A percentile compares a stretch with the other conserved stretches of the same genome.
Conservation (phyloP, 176 grass and related monocot genomes). For the Urochloa ruziziensis region DNA sequence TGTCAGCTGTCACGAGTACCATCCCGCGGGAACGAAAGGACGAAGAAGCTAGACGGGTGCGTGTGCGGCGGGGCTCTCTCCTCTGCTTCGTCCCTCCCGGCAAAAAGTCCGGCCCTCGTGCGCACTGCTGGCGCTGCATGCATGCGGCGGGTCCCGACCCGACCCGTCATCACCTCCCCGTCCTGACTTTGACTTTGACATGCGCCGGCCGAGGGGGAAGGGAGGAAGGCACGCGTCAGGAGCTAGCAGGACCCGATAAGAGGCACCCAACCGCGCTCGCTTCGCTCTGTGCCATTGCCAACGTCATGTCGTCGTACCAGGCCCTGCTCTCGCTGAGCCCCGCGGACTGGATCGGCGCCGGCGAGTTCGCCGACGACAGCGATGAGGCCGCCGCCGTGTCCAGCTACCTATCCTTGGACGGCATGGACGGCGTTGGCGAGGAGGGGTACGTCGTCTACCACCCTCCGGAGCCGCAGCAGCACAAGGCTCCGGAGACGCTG, state of each 20-base stretch:
- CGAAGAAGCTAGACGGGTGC: too few relatives aligned
- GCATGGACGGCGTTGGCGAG: not conserved
- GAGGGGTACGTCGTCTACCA: not conserved
- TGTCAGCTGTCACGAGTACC: too few relatives aligned
- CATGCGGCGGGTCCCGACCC: too few relatives aligned
- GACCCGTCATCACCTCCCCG: too few relatives aligned
- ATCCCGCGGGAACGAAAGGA: too few relatives aligned
- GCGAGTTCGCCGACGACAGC: not conserved
- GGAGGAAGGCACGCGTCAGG: too few relatives aligned
- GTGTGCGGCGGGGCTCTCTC: too few relatives aligned
- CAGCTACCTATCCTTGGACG: slow-evolving; percentile 34
- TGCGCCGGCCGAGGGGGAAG: not conserved
- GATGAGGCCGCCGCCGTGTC: not conserved
- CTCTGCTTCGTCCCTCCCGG: too few relatives aligned
- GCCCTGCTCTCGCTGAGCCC: slow-evolving; percentile 2
- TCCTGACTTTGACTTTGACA: not conserved
- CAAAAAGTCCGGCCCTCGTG: too few relatives aligned
- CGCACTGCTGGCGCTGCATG: too few relatives aligned
- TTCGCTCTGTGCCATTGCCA: not conserved
- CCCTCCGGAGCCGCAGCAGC: not conserved
- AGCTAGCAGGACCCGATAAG: not conserved
- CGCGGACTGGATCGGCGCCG: not conserved
- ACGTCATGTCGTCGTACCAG: slow-evolving; percentile 31
- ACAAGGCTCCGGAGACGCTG: not conserved
- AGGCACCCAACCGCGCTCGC: not conserved